Conservation (phyloP, 768 basidiomycete species). For the Chlorophyllum brunneum region DNA sequence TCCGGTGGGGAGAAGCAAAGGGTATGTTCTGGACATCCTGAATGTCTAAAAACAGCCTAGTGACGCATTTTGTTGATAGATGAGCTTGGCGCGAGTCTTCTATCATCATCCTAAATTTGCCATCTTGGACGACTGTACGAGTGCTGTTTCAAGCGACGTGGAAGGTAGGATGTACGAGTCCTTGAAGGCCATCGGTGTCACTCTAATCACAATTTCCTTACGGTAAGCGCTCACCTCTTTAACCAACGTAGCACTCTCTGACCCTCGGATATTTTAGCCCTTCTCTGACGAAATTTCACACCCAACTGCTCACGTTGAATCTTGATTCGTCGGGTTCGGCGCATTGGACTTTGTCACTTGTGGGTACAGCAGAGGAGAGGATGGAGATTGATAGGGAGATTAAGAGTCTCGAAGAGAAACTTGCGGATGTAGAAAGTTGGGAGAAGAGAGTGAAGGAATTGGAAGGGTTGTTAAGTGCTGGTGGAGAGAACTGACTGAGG, state of each 20-base stretch:
- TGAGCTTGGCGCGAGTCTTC: conserved; percentile 92
- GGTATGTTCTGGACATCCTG: conserved; percentile 17
- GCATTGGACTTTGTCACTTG: conserved; percentile 64
- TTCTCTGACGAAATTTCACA: conserved; percentile 85
- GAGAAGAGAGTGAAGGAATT: conserved; percentile 65
- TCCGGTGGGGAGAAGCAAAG: conserved; percentile 97
- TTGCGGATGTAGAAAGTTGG: conserved; percentile 73
- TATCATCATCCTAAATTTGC: conserved; percentile 84
- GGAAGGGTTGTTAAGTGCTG: conserved; percentile 48
- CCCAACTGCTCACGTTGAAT: conserved; percentile 72
- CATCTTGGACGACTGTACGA: conserved; percentile 90
- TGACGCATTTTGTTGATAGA: conserved; percentile 22
- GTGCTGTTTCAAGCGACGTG: conserved; percentile 93
- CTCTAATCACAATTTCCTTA: conserved; percentile 88
- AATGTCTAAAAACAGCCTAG: background rate
- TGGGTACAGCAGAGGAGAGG: conserved; percentile 71
- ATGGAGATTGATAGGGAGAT: conserved; percentile 79
- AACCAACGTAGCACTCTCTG: background rate
- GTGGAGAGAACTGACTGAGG: no score
- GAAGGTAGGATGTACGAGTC: conserved; percentile 96
- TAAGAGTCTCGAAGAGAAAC: conserved; percentile 53
- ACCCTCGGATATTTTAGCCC: conserved; percentile 43
- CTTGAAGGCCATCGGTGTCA: conserved; percentile 84
- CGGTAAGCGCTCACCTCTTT: conserved; percentile 41
- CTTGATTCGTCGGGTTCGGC: conserved; percentile 59